These are phyloP conservation scores for Rhodomyrtus psidioides DNA, from an alignment of 441 rosid species.

Conservation along the genomic window DNA sequence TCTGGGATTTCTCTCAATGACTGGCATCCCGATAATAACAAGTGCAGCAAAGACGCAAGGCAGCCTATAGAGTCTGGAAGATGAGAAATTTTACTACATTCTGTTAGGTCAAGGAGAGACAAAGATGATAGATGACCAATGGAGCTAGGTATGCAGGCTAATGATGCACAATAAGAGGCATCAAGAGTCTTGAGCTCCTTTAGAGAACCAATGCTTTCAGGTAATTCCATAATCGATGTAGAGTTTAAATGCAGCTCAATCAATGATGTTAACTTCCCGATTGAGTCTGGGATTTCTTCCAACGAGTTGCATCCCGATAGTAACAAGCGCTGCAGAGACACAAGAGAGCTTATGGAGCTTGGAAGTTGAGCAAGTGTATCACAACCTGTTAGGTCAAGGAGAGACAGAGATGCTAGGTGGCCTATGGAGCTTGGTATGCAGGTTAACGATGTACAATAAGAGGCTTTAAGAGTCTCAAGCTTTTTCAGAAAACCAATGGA, in stretches of 20 bases:
- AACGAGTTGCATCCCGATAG: accelerated
- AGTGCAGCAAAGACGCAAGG: accelerated
- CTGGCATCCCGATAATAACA: accelerated
- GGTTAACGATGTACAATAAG: accelerated
- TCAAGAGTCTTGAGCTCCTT: neutral
- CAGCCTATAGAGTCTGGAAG: neutral
- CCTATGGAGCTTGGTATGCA: accelerated
- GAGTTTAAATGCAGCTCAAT: accelerated
- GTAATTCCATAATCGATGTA: too few species aligned
- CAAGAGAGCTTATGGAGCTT: accelerated
- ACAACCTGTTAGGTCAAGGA: accelerated
- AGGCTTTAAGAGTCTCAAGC: neutral
- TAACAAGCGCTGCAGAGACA: accelerated
- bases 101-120: accelerated
- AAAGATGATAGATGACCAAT: accelerated
- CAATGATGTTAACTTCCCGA: neutral
- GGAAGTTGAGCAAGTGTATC: neutral
- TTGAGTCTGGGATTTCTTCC: neutral
- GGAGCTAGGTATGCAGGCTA: accelerated
- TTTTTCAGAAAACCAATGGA: accelerated
- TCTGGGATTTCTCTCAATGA: neutral
- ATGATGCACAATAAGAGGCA: accelerated
- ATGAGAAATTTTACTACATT: accelerated
- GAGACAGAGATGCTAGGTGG: accelerated
- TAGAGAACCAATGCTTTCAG: accelerated